Evolutionary conservation across 352 stramenopile species (phyloP).

Genomic region (Phytophthora hybrid): DNA sequence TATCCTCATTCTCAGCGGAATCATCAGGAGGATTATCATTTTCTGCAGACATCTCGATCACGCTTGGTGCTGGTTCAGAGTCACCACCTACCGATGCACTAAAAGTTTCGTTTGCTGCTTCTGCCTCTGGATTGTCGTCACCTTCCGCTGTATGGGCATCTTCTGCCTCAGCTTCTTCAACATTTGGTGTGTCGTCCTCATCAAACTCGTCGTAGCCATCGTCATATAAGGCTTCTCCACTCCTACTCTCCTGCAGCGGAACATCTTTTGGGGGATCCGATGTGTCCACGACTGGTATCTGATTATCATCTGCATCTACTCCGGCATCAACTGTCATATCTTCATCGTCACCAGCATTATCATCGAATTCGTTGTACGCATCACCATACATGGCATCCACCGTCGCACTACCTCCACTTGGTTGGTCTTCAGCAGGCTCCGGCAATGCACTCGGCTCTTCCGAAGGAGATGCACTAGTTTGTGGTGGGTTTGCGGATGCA

Average conservation of each 20-base stretch:
- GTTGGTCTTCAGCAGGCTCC: slow-evolving; percentile 12
- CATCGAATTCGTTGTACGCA: slow-evolving; percentile 66
- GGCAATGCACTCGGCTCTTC: slow-evolving; percentile 4
- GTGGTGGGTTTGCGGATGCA: background rate
- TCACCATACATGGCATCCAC: slow-evolving; percentile 68
- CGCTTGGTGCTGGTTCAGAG: background rate
- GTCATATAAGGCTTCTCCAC: slow-evolving; percentile 49
- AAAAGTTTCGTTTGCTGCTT: slow-evolving; percentile 8
- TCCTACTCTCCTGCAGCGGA: slow-evolving; percentile 39
- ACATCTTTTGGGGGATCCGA: slow-evolving; percentile 5
- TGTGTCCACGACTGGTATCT: slow-evolving; percentile 1
- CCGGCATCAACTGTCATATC: slow-evolving; percentile 32
- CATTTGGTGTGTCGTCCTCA: slow-evolving; percentile 23
- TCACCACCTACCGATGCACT: background rate
- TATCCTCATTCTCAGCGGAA: background rate
- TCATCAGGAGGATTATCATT: slow-evolving; percentile 1
- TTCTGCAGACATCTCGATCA: background rate
- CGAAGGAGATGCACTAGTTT: background rate
- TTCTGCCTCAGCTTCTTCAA: slow-evolving; percentile 10
- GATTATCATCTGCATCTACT: slow-evolving; percentile 22
- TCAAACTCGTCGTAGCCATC: slow-evolving; percentile 48
- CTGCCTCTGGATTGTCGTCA: slow-evolving; percentile 1
- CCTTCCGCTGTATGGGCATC: background rate
- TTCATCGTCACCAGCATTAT: slow-evolving; percentile 51
- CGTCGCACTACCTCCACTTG: slow-evolving; percentile 15